Conservation (phyloP, 2,329 filamentous ascomycete species). For the Knufia fluminis region DNA sequence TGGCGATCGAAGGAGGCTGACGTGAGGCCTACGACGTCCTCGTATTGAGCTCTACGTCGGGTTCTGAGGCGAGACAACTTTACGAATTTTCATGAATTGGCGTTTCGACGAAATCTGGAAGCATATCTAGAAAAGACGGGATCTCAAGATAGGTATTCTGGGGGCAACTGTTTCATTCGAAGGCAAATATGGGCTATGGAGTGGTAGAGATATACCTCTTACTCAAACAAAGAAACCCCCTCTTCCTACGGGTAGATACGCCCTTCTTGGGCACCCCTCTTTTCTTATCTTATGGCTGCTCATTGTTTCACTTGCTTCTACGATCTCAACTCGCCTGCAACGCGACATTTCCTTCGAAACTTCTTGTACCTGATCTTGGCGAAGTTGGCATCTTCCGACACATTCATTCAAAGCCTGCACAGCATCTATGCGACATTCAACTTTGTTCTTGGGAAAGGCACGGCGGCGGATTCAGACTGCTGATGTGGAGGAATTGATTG, state of each 20-base stretch:
- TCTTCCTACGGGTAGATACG: too few relatives aligned
- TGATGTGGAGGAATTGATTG: background rate
- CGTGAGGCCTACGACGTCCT: conserved; percentile 15
- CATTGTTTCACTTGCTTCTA: background rate
- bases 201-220: too few relatives aligned
- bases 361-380: background rate
- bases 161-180: too few relatives aligned
- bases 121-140: too few relatives aligned
- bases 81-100: conserved; percentile 5
- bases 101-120: background rate
- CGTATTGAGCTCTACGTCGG: background rate
- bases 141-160: too few relatives aligned
- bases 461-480: background rate
- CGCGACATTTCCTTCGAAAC: background rate
- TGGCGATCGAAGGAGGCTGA: conserved; percentile 42
- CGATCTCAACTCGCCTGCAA: conserved; percentile 3
- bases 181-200: too few relatives aligned
- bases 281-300: too few relatives aligned
- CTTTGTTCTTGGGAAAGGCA: background rate
- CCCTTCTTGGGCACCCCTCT: too few relatives aligned
- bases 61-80: background rate
- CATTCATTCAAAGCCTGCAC: conserved; percentile 7
- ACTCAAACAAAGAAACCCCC: too few relatives aligned
- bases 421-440: background rate
- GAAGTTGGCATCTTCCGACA: background rate